Evolutionary conservation across 768 basidiomycete genomes (phyloP).

Genomic region (Tephrocybe sp.): DNA sequence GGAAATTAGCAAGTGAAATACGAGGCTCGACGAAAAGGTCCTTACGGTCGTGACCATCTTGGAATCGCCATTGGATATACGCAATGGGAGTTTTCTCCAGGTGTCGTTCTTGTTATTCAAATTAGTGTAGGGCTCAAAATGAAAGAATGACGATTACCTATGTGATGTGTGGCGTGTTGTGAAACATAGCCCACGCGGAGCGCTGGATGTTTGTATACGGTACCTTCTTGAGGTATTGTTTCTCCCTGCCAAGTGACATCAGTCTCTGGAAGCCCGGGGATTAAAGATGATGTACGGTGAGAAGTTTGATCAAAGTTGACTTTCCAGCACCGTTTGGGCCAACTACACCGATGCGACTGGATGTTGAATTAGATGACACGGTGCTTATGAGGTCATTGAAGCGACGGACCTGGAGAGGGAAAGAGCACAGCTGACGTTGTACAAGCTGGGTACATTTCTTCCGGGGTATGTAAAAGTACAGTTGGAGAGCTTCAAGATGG

Average conservation of each 20-base stretch:
- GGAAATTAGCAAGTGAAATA: conserved; percentile 6
- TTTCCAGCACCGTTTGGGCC: conserved; percentile 97
- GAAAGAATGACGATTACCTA: conserved; percentile 43
- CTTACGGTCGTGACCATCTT: conserved; percentile 93
- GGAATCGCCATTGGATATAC: conserved; percentile 99
- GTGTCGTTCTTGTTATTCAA: conserved; percentile 66
- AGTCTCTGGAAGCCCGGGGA: conserved; percentile 7
- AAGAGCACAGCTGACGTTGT: conserved; percentile 87
- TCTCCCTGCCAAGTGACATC: conserved; percentile 58
- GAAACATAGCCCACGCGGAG: conserved; percentile 96
- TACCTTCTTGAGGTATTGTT: conserved; percentile 85
- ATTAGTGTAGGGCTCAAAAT: conserved; percentile 7
- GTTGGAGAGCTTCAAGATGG: conserved; percentile 87
- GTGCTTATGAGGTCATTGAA: conserved; percentile 17
- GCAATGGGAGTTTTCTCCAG: conserved; percentile 94
- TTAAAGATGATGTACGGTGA: conserved; percentile 56
- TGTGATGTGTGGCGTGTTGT: conserved; percentile 97
- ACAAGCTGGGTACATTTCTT: conserved; percentile 70
- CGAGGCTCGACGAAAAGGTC: conserved; percentile 23
- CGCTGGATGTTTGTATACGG: conserved; percentile 91
- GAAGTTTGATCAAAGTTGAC: conserved; percentile 90
- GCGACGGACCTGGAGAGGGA: conserved; percentile 77
- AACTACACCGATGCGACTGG: conserved; percentile 85
- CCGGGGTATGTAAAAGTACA: conserved; percentile 97
- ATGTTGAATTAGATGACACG: conserved; percentile 17